phyloP scores from a whole-genome alignment of 1,284 basidiomycete species.

The Fereydounia khargensis region DNA sequence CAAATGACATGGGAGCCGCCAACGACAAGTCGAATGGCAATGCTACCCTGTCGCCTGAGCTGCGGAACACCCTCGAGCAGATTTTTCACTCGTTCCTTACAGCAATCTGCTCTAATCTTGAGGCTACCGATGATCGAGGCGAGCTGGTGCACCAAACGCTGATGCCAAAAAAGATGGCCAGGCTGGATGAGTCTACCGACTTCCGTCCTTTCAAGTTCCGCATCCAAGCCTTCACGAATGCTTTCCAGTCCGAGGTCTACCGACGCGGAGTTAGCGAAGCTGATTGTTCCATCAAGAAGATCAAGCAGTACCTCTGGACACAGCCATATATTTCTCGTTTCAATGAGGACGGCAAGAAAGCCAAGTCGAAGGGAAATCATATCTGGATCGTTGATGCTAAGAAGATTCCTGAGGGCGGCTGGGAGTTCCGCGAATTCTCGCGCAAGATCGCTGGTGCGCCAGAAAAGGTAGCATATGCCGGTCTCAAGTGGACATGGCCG shows the following conservation, averaged over 20 bases:
- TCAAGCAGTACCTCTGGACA: conserved; percentile 95
- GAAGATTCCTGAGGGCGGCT: conserved; percentile 70
- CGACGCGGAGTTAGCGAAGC: conserved; percentile 61
- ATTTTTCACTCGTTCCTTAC: conserved; percentile 90
- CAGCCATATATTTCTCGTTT: conserved; percentile 88
- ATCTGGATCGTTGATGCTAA: conserved; percentile 98
- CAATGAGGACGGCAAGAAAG: conserved; percentile 97
- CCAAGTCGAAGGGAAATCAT: conserved; percentile 98
- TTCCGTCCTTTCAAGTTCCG: conserved; percentile 99
- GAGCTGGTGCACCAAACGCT: conserved; percentile 96
- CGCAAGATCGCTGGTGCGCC: conserved; percentile 56
- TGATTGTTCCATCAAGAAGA: conserved; percentile 63
- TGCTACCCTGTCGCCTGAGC: conserved; percentile 62
- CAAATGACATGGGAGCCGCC: conserved; percentile 7
- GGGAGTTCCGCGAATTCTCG: conserved; percentile 89
- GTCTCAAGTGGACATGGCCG: conserved; percentile 84
- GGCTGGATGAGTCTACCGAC: conserved; percentile 74
- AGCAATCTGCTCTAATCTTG: conserved; percentile 84
- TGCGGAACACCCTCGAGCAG: conserved; percentile 76
- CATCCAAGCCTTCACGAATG: conserved; percentile 96
- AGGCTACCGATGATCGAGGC: conserved; percentile 87
- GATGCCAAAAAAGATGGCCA: conserved; percentile 69
- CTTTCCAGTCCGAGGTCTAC: conserved; percentile 84
- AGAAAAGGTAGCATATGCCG: conserved; percentile 65
- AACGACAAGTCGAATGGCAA: conserved; percentile 15